phyloP scores from a whole-genome alignment of 129 eudicot species.

The Arctium minus region DNA sequence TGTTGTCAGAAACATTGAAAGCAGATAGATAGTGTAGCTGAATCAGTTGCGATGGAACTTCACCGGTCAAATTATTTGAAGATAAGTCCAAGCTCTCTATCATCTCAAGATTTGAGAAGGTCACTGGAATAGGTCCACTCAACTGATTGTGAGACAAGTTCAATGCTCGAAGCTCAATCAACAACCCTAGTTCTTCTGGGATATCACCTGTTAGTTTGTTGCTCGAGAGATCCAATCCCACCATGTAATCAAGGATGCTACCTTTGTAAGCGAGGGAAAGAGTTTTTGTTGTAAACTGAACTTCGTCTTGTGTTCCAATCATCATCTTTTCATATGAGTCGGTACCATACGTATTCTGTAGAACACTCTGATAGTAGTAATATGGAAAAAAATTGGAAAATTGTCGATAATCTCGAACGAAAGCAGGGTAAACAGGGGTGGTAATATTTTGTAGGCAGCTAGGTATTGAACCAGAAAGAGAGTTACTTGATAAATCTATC shows the following conservation, averaged over 20 bases:
- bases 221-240: conserved; percentile 22
- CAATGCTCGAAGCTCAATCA: not conserved
- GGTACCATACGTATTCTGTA: not conserved
- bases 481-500: conserved; percentile 11
- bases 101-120: not conserved
- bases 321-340: not conserved
- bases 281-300: conserved; percentile 18
- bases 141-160: conserved; percentile 11
- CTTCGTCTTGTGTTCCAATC: not conserved
- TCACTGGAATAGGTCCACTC: conserved; percentile 17
- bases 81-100: conserved; percentile 18
- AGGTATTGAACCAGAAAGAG: conserved; percentile 28
- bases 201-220: conserved; percentile 24
- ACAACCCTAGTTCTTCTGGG: conserved; percentile 16
- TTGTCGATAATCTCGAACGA: not conserved
- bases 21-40: not conserved
- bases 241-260: conserved; percentile 12
- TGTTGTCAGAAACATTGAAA: conserved; percentile 11
- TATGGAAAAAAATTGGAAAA: no score
- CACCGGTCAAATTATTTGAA: not conserved
- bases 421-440: not conserved
- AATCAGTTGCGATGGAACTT: conserved; percentile 7
- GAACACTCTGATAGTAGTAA: not conserved
- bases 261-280: not conserved
- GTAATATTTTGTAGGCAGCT: conserved; percentile 12